Base-by-base conservation (phyloP, 768 basidiomycete species). In the Auriscalpium vulgare region DNA sequence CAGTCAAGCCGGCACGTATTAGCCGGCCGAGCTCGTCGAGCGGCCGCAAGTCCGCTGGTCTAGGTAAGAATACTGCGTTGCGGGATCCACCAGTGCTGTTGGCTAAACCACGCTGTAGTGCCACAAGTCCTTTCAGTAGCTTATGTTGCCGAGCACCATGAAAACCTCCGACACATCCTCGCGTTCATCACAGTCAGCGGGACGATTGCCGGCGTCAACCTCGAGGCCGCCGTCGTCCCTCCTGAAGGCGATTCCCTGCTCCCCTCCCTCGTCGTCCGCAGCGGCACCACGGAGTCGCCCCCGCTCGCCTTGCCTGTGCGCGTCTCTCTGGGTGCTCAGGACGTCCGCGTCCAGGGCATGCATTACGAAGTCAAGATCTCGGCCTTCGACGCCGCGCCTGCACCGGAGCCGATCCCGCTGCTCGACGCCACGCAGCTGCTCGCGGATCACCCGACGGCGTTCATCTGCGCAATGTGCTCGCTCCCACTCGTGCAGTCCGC, bases 391-490 rank as follows among this genome's bases (percentile, higher is more conserved):
- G 44, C 34, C 10, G 37, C 59, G 10, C 50, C 66, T 36, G 49
- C 65, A 6, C 56, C 63, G 48, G 59, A 65, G 51, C 55, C 65
- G 63, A 58, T 60, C 59, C 78, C 81, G 0, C 75, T 91, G 2
- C 80, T 92, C 29, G 84, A 91, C 56, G 87, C 91, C 1, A 69
- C 80, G 3, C 83, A 88, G 58, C 77, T 95, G 16, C 60, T 73
- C 1, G 59, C 72, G 0, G 68, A 79, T 16, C 72, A 69, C 5
- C 88, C 89, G 0, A 79, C 80, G 6, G 78, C 79, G 4, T 91
- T 91, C 72, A 77, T 81, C 13, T 95, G 93, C 65, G 74, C 85
- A 3, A 86, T 85, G 1, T 95, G 93, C 66, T 86, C 88, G 3
- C 73, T 91, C 10, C 85, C 87, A 10, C 71, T 95, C 37, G 68